Base-by-base conservation (phyloP, 2,329 filamentous ascomycete genomes). In the Escovopsis sp. region DNA sequence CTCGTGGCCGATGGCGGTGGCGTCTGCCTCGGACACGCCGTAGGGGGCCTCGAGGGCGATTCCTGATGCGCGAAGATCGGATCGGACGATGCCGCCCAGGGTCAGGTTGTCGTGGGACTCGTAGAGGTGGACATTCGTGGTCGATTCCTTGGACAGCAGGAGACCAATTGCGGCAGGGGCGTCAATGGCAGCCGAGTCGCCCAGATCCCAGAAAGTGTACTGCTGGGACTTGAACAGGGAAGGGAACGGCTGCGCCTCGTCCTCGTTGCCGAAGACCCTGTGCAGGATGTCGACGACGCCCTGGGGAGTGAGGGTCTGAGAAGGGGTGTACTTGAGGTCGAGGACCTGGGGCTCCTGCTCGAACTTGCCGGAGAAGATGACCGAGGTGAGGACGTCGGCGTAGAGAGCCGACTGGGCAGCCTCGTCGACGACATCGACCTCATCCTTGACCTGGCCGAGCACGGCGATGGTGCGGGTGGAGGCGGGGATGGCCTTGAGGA, bases 191-290 rank as follows among this genome's bases (percentile, higher is more conserved):
- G 68, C 63, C 25, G 87, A 87, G 58, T 79, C 74, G 55, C 94
- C 89, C 34, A 84, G 59, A 51, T 95, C 84, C 87, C 88, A 96
- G 72, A 98, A 95, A 11, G 80, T 81, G 66, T 91, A 96, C 62
- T 96, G 84, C 59, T 84, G 74, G 15, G 79, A 76, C 49, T 76
- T 67, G 42, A 79, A 60, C 37, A 69, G 58, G n/a, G 47, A 67
- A 43, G 51, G 59, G 46, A 57, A 57, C 43, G 59, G 53, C 43
- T 63, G 63, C 20, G 61, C 56, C 39, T 64, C 60, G 41, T 63
- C 72, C 51, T 81, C 81, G 51, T 76, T 74, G 56, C 59, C 62
- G 44, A 66, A 60, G 47, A 72, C 59, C 49, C 65, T 62, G 59
- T 70, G 54, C 51, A 80, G 58, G 49, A 67, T 64, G 35, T 67